Percentiles rank a stretch among this genome's conserved stretches.
Evolutionary conservation across 1,284 basidiomycete species (phyloP).

Genomic region (Heterobasidion parviporum): DNA sequence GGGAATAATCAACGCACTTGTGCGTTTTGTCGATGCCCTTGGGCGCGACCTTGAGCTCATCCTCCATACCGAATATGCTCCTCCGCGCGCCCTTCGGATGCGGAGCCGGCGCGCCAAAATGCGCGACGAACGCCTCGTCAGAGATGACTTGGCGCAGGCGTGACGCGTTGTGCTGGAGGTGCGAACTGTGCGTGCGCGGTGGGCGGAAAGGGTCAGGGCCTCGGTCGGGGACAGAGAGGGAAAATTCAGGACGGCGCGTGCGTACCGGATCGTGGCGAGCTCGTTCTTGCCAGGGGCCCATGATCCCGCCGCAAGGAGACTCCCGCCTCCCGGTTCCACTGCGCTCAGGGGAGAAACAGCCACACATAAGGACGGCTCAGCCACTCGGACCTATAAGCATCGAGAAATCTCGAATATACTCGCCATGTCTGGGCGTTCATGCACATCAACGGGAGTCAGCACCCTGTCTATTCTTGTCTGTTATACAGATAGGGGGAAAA

Average conservation of each 20-base stretch:
- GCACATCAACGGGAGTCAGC: not conserved
- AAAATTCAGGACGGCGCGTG: slow-evolving; percentile 3
- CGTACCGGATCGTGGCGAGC: slow-evolving; percentile 63
- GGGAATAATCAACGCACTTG: slow-evolving; percentile 31
- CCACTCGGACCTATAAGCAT: not conserved
- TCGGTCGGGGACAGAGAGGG: not conserved
- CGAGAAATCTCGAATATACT: slow-evolving; percentile 6
- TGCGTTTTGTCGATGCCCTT: slow-evolving; percentile 84
- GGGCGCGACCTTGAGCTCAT: slow-evolving; percentile 80
- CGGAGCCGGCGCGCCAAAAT: slow-evolving; percentile 55
- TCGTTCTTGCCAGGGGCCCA: slow-evolving; percentile 85
- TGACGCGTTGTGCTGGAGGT: slow-evolving; percentile 54
- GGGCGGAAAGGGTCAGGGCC: not conserved
- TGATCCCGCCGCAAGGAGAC: slow-evolving; percentile 69
- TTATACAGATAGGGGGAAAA: not conserved
- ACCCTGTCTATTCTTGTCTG: not conserved
- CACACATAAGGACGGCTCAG: too few species aligned
- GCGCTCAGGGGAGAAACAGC: not conserved
- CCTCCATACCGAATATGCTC: slow-evolving; percentile 76
- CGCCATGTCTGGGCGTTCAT: slow-evolving; percentile 4
- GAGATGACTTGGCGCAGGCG: slow-evolving; percentile 64
- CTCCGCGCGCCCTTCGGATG: slow-evolving; percentile 52
- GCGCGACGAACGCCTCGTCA: slow-evolving; percentile 54
- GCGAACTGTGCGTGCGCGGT: slow-evolving; percentile 33
- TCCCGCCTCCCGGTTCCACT: slow-evolving; percentile 68